Evolutionary conservation across 305 asterid species (phyloP).

Genomic region (Solanum hybrid): DNA sequence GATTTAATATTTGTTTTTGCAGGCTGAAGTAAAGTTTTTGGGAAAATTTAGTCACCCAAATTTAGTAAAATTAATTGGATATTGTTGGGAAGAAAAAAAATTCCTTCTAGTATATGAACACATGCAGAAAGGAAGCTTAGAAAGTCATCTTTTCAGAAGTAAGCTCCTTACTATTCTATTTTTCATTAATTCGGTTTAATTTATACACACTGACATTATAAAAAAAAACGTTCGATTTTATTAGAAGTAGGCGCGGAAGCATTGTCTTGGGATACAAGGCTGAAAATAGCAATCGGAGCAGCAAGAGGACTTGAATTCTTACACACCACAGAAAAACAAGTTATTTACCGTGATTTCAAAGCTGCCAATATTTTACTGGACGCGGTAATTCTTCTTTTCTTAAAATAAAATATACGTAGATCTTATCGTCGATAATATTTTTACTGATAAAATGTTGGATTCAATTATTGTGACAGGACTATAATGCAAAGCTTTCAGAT

Average conservation of each 20-base stretch:
- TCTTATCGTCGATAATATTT: background rate
- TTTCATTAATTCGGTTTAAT: background rate
- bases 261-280: slow-evolving; percentile 36
- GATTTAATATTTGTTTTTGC: slow-evolving; percentile 1
- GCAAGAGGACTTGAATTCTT: slow-evolving; percentile 62
- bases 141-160: slow-evolving; percentile 38
- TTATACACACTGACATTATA: background rate
- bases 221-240: background rate
- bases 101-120: slow-evolving; percentile 33
- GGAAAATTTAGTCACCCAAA: slow-evolving; percentile 40
- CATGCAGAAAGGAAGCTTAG: slow-evolving; percentile 40
- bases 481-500: slow-evolving; percentile 82
- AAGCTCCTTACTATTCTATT: background rate
- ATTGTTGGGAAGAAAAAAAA: slow-evolving; percentile 32
- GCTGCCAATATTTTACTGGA: slow-evolving; percentile 65
- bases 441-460: background rate
- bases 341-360: slow-evolving; percentile 68
- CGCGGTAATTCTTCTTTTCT: slow-evolving; percentile 16
- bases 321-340: slow-evolving; percentile 46
- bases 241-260: slow-evolving; percentile 22
- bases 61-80: slow-evolving; percentile 35
- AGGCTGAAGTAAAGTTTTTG: slow-evolving; percentile 42
- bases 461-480: slow-evolving; percentile 27
- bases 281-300: slow-evolving; percentile 63
- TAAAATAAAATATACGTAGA: background rate